phyloP scores from a whole-genome alignment of 352 stramenopile species.

The Globisporangium recalcitrans region DNA sequence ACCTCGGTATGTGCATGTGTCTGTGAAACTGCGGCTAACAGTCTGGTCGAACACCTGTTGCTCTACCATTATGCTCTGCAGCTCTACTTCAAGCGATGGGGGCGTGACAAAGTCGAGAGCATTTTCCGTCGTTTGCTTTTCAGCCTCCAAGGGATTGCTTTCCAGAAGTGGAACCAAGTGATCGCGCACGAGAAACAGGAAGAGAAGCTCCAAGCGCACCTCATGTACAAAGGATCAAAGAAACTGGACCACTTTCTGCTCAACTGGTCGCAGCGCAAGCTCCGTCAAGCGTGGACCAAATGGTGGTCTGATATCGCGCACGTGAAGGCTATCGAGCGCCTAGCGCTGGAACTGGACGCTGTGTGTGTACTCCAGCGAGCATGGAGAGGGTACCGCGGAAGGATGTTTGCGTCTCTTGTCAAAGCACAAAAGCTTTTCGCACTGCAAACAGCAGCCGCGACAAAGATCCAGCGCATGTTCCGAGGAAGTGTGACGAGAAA shows the following conservation, averaged over 20 bases:
- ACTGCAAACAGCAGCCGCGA: constrained; percentile 33
- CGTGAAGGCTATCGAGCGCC: constrained; percentile 46
- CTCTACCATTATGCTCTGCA: constrained; percentile 1
- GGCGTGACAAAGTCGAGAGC: constrained; percentile 64
- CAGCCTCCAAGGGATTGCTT: constrained; percentile 58
- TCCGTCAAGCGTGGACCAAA: constrained; percentile 60
- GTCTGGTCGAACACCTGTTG: not conserved
- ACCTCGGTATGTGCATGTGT: constrained; percentile 31
- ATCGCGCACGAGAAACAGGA: constrained; percentile 61
- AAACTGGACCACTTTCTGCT: constrained; percentile 65
- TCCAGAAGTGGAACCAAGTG: constrained; percentile 48
- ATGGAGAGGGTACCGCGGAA: constrained; percentile 41
- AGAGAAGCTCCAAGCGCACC: constrained; percentile 63
- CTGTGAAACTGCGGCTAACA: not conserved
- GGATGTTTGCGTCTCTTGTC: constrained; percentile 41
- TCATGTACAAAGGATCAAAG: constrained; percentile 77
- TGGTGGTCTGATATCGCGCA: constrained; percentile 58
- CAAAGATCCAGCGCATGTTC: constrained; percentile 59
- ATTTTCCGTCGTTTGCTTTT: constrained; percentile 69
- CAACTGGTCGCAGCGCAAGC: constrained; percentile 66
- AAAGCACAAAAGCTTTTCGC: constrained; percentile 37
- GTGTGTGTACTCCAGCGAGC: constrained; percentile 58
- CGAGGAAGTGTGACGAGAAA: constrained; percentile 51
- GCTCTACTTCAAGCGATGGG: constrained; percentile 81
- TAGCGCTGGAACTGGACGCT: constrained; percentile 40